Percentiles rank a stretch among this genome's conserved stretches.
Conservation (phyloP, 148 eudicot genomes). For the Vaccinium macrocarpon region DNA sequence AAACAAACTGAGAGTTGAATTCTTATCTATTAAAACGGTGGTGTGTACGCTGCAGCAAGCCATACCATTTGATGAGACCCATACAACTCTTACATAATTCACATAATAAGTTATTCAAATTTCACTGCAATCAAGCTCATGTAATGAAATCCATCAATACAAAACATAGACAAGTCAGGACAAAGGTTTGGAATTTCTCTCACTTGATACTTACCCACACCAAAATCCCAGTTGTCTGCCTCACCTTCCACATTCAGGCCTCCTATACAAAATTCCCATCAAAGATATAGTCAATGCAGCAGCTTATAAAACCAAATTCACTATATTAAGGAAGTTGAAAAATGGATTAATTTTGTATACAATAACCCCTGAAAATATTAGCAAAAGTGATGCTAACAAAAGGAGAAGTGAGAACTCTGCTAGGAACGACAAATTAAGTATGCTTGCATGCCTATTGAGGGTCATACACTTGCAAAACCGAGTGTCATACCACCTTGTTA, state of each 20-base stretch:
- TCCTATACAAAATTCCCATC: slow-evolving; percentile 43
- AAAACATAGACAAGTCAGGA: background rate
- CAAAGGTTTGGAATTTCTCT: background rate
- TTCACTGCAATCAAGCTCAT: background rate
- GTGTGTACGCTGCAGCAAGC: background rate
- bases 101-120: background rate
- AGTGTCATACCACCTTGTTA: background rate
- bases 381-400: background rate
- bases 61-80: background rate
- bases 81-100: background rate
- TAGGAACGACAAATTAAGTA: background rate
- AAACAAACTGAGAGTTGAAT: background rate
- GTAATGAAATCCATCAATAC: background rate
- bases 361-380: background rate
- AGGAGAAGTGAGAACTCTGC: background rate
- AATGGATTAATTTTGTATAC: background rate
- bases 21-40: background rate
- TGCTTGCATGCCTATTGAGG: background rate
- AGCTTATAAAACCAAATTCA: background rate
- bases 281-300: slow-evolving; percentile 10
- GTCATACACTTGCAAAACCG: background rate
- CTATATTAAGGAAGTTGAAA: background rate
- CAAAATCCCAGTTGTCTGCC: slow-evolving; percentile 97
- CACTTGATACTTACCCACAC: slow-evolving; percentile 59
- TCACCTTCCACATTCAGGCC: slow-evolving; percentile 97